Base-by-base conservation (phyloP, 495 filamentous ascomycete genomes). In the Aspergillus funiculosus region DNA sequence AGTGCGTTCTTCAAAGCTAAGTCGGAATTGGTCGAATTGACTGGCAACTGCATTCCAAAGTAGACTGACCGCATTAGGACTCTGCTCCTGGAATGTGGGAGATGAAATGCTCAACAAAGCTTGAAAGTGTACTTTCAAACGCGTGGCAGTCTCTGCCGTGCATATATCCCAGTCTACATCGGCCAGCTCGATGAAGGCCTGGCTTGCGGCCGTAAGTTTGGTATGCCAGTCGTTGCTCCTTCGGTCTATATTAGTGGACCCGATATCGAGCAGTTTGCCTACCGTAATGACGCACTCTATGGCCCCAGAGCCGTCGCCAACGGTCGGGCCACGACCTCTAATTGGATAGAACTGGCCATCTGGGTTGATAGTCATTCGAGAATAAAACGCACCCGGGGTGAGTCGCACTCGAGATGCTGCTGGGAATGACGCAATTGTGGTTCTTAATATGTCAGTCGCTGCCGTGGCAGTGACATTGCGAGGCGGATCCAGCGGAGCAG, bases 191-290 rank as follows among this genome's bases (percentile, higher is more conserved):
- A 68, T 59, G 18, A 63, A 71, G 10, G 63, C 54, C 10, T 40
- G 51, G n/a, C n/a, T 45, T 68, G 54, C 1, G 56, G 31, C 1
- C 52, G 36, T 56, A 13, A 64, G 56, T 6, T 34, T 20, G 0
- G 29, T 34, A 5, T 32, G 28, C 54, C 52, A 53, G 6, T 39
- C 38, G 0, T 22, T 5, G 3, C 49, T 13, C 6, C 39, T 24
- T n/a, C 61, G 62, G 32, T 73, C 70, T 6, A 59, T 46, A 5
- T 50, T 49, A 6, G 70, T 72, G 11, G 61, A 67, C 8, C 70
- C 68, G 15, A 53, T 61, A 29, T 70, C 60, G 8, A 67, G 53
- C 18, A 74, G 40, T 31, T 54, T 64, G 1, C 63, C 66, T 1
- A 57, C 46, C 13, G 66, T 58, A 18, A 72, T 67, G 1, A 56